A percentile compares a stretch with the other conserved stretches of the same genome.
phyloP scores from a whole-genome alignment of 345 rosid genomes.

The Euphorbia pulcherrima region DNA sequence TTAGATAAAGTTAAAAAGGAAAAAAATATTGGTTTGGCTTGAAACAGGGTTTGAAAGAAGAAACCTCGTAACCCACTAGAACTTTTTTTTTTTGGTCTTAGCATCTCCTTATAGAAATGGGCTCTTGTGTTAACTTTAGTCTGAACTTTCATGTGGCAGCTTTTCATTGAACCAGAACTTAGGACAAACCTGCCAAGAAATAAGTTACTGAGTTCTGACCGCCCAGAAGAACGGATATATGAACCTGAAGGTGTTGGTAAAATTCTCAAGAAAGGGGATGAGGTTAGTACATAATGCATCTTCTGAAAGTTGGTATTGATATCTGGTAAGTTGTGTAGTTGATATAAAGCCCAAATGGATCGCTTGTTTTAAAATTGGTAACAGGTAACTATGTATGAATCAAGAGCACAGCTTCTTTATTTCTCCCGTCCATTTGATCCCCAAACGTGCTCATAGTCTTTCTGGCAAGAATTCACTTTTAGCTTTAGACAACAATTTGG shows the following conservation, averaged over 20 bases:
- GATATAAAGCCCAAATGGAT: no score
- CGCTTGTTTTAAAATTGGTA: neutral
- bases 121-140: neutral
- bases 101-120: neutral
- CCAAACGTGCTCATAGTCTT: neutral
- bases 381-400: neutral
- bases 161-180: slow-evolving; percentile 79
- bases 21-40: neutral
- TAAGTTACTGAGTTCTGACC: slow-evolving; percentile 51
- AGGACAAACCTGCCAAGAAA: slow-evolving; percentile 70
- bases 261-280: slow-evolving; percentile 70
- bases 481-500: neutral
- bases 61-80: neutral
- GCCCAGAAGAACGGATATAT: slow-evolving; percentile 66
- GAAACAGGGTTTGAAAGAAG: neutral
- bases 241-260: slow-evolving; percentile 71
- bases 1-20: neutral
- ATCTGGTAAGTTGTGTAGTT: no score
- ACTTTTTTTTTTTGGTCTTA: neutral
- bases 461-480: neutral
- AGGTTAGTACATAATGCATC: slow-evolving; percentile 42
- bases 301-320: neutral
- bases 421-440: neutral
- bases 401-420: neutral
- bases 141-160: slow-evolving; percentile 41